phyloP scores from a whole-genome alignment of 2,329 filamentous ascomycete species.

The Sclerotinia subarctica region DNA sequence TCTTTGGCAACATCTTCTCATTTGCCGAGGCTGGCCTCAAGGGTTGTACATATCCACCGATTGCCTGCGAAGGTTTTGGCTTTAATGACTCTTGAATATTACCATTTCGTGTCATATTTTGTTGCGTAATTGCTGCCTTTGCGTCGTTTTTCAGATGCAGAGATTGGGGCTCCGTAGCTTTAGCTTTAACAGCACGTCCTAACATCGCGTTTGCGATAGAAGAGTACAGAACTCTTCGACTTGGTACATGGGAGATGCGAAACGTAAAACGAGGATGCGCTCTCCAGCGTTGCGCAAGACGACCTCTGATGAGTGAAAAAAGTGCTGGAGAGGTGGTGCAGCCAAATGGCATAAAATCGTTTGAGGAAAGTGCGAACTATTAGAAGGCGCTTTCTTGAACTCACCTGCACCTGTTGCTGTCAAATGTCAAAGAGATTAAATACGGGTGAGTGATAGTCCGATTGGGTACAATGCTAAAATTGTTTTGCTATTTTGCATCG shows the following conservation, averaged over 20 bases:
- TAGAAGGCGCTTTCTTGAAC: slow-evolving; percentile 22
- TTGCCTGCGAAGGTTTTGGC: slow-evolving; percentile 40
- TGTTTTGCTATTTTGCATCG: slow-evolving; percentile 9
- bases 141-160: slow-evolving; percentile 30
- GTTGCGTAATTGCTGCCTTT: slow-evolving; percentile 55
- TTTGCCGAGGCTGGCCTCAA: slow-evolving; percentile 32
- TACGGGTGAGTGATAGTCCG: not conserved
- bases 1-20: slow-evolving; percentile 11
- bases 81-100: slow-evolving; percentile 53
- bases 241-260: slow-evolving; percentile 28
- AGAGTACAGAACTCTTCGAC: slow-evolving; percentile 28
- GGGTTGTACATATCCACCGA: slow-evolving; percentile 37
- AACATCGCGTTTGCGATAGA: slow-evolving; percentile 40
- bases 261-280: slow-evolving; percentile 23
- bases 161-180: slow-evolving; percentile 21
- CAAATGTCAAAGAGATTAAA: not conserved
- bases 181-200: slow-evolving; percentile 31
- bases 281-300: slow-evolving; percentile 36
- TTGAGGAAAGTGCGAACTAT: slow-evolving; percentile 17
- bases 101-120: slow-evolving; percentile 49
- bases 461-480: not conserved
- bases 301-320: slow-evolving; percentile 31
- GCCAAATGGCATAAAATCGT: slow-evolving; percentile 38
- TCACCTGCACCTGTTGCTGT: slow-evolving; percentile 11
- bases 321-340: slow-evolving; percentile 29